Percentiles rank a stretch among this genome's conserved stretches.
These are phyloP conservation scores for Trichosporon ovoides DNA, from an alignment of 1,284 basidiomycete species.

Conservation along the genomic window DNA sequence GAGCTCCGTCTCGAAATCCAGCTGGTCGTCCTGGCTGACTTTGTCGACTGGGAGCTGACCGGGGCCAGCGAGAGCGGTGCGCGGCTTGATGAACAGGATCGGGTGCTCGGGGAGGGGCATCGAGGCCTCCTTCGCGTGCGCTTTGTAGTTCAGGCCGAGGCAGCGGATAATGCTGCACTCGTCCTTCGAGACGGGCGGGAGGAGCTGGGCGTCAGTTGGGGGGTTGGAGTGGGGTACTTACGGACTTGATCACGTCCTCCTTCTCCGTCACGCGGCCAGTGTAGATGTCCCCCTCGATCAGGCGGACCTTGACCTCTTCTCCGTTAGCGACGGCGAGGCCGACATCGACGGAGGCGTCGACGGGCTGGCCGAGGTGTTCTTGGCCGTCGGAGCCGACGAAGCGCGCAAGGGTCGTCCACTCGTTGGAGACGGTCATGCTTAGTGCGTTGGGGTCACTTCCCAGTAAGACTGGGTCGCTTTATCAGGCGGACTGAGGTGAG, in stretches of 20 bases:
- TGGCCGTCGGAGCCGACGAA: conserved; percentile 23
- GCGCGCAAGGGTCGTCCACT: conserved; percentile 35
- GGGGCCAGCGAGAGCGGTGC: conserved; percentile 50
- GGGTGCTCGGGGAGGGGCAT: conserved; percentile 40
- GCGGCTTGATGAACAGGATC: conserved; percentile 50
- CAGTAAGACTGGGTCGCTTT: background rate
- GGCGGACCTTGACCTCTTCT: conserved; percentile 16
- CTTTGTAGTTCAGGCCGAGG: conserved; percentile 45
- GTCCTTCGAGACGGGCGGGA: conserved; percentile 28
- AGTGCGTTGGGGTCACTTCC: too few species aligned
- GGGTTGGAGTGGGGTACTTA: background rate
- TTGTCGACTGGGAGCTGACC: conserved; percentile 48
- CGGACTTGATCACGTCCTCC: conserved; percentile 9
- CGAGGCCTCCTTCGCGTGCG: conserved; percentile 23
- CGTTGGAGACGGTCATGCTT: conserved; percentile 9
- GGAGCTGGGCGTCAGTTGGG: conserved; percentile 1
- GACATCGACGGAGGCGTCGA: conserved; percentile 43
- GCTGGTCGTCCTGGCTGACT: conserved; percentile 50
- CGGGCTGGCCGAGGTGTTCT: conserved; percentile 36
- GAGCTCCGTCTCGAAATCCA: conserved; percentile 52
- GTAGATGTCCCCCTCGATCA: conserved; percentile 19
- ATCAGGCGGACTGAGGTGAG: background rate
- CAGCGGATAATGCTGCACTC: conserved; percentile 43
- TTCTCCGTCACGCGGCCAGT: conserved; percentile 6
- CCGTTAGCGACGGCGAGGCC: conserved; percentile 37